These are phyloP conservation scores for Picea abies DNA, from an alignment of 83 land plant species.

Conservation along the genomic window DNA sequence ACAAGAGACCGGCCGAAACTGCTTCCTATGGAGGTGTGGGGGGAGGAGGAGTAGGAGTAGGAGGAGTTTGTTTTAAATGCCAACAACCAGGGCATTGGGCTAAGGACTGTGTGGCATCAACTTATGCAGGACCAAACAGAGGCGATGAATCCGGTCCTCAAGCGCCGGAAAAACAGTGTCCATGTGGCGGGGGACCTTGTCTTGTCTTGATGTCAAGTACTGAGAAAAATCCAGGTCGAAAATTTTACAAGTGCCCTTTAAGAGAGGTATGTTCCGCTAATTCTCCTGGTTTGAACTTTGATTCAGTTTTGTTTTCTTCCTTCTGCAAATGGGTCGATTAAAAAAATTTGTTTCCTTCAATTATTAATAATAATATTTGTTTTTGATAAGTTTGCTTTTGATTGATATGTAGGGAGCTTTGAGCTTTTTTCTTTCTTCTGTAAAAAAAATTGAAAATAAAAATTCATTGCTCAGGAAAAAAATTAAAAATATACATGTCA, in stretches of 20 bases:
- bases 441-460: too few relatives aligned
- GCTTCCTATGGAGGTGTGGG: neutral
- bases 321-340: too few relatives aligned
- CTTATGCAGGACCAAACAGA: neutral
- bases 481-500: too few relatives aligned
- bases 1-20: neutral
- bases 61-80: conserved; percentile 21
- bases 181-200: conserved; percentile 38
- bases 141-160: neutral
- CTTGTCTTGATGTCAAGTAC: conserved; percentile 39
- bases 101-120: conserved; percentile 16
- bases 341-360: too few relatives aligned
- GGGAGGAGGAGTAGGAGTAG: neutral
- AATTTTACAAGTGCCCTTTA: conserved; percentile 39
- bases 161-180: conserved; percentile 39
- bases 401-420: too few relatives aligned
- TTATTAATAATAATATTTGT: too few relatives aligned
- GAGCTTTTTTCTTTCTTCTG: too few relatives aligned
- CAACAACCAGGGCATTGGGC: conserved; percentile 28
- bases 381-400: too few relatives aligned
- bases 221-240: conserved; percentile 44
- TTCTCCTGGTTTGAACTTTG: too few relatives aligned
- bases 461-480: too few relatives aligned
- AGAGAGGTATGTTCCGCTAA: conserved; percentile 21
- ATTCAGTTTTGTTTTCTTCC: too few relatives aligned